These are phyloP conservation scores for Xenoacremonium recifei DNA, from an alignment of 2,329 filamentous ascomycete species.

Conservation along the genomic window DNA sequence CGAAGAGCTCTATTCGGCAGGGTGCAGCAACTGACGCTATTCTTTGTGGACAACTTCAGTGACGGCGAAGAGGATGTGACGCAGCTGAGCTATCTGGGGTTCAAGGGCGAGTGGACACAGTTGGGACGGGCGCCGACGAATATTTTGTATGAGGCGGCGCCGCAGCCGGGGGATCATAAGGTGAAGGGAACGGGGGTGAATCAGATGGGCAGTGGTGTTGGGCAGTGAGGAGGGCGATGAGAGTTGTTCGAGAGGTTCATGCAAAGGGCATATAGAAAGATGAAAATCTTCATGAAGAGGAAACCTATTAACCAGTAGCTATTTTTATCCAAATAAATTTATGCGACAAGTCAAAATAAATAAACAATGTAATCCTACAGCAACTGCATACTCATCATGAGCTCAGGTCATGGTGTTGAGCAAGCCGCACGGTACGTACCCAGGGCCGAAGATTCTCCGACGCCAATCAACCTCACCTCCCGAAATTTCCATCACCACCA, in stretches of 20 bases:
- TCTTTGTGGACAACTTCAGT: conserved; percentile 89
- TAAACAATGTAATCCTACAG: neutral
- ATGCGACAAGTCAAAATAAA: neutral
- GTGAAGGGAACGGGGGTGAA: conserved; percentile 56
- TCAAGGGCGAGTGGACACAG: conserved; percentile 92
- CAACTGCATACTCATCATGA: neutral
- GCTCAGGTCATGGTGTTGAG: neutral
- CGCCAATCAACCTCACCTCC: conserved; percentile 17
- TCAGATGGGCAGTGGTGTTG: conserved; percentile 55
- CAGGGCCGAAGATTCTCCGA: conserved; percentile 17
- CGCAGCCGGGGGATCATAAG: conserved; percentile 86
- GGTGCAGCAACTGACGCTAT: conserved; percentile 78
- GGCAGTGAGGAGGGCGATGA: conserved; percentile 29
- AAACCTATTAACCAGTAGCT: too few relatives aligned
- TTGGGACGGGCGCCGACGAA: conserved; percentile 70
- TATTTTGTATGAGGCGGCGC: conserved; percentile 90
- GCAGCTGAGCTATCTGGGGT: conserved; percentile 78
- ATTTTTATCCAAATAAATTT: neutral
- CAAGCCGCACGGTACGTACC: neutral
- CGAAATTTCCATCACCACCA: conserved; percentile 22
- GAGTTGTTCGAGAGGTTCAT: too few relatives aligned
- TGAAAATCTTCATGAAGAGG: too few relatives aligned
- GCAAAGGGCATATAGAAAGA: too few relatives aligned
- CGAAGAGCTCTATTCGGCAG: conserved; percentile 86
- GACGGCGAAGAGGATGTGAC: conserved; percentile 79